Conservation (phyloP, 352 stramenopile species). For the Globisporangium radiosum region DNA sequence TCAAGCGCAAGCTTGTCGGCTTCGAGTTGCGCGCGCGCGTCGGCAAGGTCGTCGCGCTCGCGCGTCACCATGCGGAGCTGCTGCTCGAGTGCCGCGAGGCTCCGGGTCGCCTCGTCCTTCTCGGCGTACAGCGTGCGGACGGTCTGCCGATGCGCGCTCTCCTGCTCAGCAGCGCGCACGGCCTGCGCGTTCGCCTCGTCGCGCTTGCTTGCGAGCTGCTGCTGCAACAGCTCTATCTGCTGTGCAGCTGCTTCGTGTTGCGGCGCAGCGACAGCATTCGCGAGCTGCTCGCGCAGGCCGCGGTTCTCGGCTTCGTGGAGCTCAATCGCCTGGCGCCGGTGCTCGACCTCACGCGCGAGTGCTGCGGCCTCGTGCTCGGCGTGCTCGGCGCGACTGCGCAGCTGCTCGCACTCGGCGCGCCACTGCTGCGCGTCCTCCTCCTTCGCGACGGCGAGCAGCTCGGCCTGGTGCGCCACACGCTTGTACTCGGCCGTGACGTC, state of each 20-base stretch:
- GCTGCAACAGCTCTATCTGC: conserved; percentile 35
- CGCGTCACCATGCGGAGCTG: conserved; percentile 30
- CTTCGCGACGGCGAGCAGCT: conserved; percentile 19
- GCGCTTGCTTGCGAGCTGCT: conserved; percentile 35
- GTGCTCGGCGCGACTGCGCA: conserved; percentile 30
- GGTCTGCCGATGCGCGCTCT: conserved; percentile 39
- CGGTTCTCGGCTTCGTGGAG: background rate
- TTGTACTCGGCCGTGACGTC: conserved; percentile 39
- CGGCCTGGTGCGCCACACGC: conserved; percentile 24
- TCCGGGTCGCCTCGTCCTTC: conserved; percentile 57
- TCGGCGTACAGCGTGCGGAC: conserved; percentile 46
- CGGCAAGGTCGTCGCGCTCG: conserved; percentile 24
- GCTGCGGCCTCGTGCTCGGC: conserved; percentile 32
- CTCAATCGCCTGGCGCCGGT: background rate
- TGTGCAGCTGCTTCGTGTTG: conserved; percentile 33
- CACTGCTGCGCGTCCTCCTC: conserved; percentile 44
- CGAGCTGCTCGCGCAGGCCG: background rate
- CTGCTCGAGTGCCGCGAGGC: conserved; percentile 35
- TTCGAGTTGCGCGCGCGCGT: conserved; percentile 36
- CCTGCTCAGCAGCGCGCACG: conserved; percentile 33
- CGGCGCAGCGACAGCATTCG: conserved; percentile 12
- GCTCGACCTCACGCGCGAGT: conserved; percentile 11
- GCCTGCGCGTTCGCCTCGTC: conserved; percentile 40
- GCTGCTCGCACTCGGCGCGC: conserved; percentile 38
- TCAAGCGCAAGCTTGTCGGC: conserved; percentile 46